Evolutionary conservation across 1,284 basidiomycete genomes (phyloP), one percentile per base, ranked within the genome.

Genomic region (Sporisorium iseilematis-ciliati): DNA sequence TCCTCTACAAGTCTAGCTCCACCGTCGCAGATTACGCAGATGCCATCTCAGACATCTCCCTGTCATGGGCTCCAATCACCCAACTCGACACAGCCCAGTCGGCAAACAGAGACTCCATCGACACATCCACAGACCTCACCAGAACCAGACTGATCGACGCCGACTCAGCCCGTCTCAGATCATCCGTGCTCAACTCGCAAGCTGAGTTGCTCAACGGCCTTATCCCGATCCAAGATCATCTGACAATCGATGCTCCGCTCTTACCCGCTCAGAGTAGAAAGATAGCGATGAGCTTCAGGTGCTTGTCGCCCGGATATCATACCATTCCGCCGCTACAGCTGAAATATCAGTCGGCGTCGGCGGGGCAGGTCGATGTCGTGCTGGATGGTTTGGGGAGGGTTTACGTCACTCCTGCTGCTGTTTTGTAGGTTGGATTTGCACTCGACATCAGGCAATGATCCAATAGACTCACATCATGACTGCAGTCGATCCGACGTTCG

Each of bases 301-400:
- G 68, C 50, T 43, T 71, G 45, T 61, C 58, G 4, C 62, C 62
- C 5, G 68, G 68, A 26, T 65, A 41, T 21, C 63, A 65, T 29
- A 12, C 21, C 7, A 40, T 71, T 2, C 68, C 68, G 2, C 31
- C 58, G 7, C 43, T 71, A 20, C 56, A 50, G 35, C 33, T 71
- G 11, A 7, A 11, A 5, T 68, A 54, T 21, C 29, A 10, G 16
- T 42, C n/a, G 7, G 29, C 26, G 1, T 41, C 33, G 5, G 49
- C 21, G 5, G 41, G 38, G 10, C 53, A 40, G 0, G 41, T 49
- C 18, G 0, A 29, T 14, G 35, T 58, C 33, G 31, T 57, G 5
- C 51, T 71, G 20, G 49, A 71, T 25, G 55, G 51, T 1, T 31
- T 71, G 41, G 68, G 68, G 8, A 20, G 29, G 12, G 55, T 71